Percentiles rank a stretch among this genome's conserved stretches.
These are phyloP conservation scores for Wickerhamiella musiphila DNA, from an alignment of 805 yeast species.

Conservation along the genomic window DNA sequence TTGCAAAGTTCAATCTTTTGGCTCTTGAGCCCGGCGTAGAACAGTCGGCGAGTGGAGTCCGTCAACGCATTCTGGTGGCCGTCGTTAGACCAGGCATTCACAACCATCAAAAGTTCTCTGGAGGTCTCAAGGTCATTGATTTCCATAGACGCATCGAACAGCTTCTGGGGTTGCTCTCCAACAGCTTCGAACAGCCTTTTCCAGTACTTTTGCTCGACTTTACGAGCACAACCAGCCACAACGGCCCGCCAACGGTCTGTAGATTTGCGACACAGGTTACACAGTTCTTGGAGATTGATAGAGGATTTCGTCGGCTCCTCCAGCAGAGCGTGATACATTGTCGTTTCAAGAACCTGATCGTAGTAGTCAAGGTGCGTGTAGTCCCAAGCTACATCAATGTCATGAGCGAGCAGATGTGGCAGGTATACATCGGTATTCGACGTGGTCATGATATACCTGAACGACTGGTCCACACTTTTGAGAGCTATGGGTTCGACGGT, in stretches of 20 bases:
- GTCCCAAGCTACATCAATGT: slow-evolving; percentile 17
- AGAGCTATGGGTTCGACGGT: slow-evolving; percentile 33
- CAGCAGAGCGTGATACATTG: slow-evolving; percentile 23
- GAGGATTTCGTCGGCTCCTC: too few species aligned
- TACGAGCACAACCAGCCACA: slow-evolving; percentile 34
- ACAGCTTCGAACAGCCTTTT: slow-evolving; percentile 21
- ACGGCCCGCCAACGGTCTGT: slow-evolving; percentile 16
- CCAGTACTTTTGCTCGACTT: slow-evolving; percentile 43
- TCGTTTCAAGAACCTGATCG: slow-evolving; percentile 25
- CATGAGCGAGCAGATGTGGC: slow-evolving; percentile 19
- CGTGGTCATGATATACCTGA: slow-evolving; percentile 19
- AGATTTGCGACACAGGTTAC: neutral
- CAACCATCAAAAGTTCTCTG: slow-evolving; percentile 24
- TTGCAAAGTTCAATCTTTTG: slow-evolving; percentile 22
- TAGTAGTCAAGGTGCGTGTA: slow-evolving; percentile 23
- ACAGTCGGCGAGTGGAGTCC: slow-evolving; percentile 17
- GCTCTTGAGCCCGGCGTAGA: slow-evolving; percentile 20
- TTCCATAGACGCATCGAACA: slow-evolving; percentile 22
- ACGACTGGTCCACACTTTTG: slow-evolving; percentile 19
- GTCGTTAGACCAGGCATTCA: slow-evolving; percentile 19
- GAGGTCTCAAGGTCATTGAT: slow-evolving; percentile 24
- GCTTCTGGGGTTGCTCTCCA: slow-evolving; percentile 20
- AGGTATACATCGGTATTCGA: slow-evolving; percentile 21
- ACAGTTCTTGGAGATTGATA: slow-evolving; percentile 3
- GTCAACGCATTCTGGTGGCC: slow-evolving; percentile 3